These are phyloP conservation scores for Cudoniella acicularis DNA, from an alignment of 495 filamentous ascomycete genomes.

Conservation along the genomic window DNA sequence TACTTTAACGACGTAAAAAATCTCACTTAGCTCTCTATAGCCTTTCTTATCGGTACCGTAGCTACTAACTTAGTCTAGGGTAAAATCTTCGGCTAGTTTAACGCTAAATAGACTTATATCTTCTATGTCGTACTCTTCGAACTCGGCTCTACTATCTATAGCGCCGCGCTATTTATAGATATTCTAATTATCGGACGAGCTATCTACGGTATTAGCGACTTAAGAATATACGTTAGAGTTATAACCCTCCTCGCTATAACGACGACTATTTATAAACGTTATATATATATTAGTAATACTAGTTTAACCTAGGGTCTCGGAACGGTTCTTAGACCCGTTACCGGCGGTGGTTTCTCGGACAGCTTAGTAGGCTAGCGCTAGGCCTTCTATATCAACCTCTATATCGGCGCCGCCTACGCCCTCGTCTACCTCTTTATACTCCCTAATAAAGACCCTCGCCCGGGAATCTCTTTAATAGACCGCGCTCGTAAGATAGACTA, in stretches of 20 bases:
- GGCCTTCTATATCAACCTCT: too few relatives aligned
- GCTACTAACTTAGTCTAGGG: slow-evolving; percentile 40
- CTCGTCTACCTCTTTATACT: too few relatives aligned
- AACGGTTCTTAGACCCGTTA: slow-evolving; percentile 52
- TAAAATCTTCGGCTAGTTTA: slow-evolving; percentile 48
- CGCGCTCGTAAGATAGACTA: too few relatives aligned
- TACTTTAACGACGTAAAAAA: slow-evolving; percentile 47
- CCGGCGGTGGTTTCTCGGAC: slow-evolving; percentile 61
- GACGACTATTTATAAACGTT: slow-evolving; percentile 43
- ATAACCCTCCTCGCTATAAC: slow-evolving; percentile 41
- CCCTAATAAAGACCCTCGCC: too few relatives aligned
- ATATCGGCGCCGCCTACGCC: too few relatives aligned
- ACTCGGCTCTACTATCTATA: slow-evolving; percentile 50
- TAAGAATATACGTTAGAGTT: slow-evolving; percentile 48
- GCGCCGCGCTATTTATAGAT: slow-evolving; percentile 47
- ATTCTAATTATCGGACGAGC: slow-evolving; percentile 51
- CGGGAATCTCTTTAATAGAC: too few relatives aligned
- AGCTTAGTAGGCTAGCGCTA: too few relatives aligned
- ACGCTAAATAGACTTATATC: slow-evolving; percentile 53
- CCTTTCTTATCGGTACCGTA: slow-evolving; percentile 48
- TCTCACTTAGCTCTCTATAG: slow-evolving; percentile 52
- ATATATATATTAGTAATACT: slow-evolving; percentile 41
- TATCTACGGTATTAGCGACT: slow-evolving; percentile 40
- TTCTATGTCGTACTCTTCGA: slow-evolving; percentile 46
- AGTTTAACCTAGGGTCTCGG: slow-evolving; percentile 48